phyloP scores from a whole-genome alignment of 163 green algal species.

The Volvox carteri region DNA sequence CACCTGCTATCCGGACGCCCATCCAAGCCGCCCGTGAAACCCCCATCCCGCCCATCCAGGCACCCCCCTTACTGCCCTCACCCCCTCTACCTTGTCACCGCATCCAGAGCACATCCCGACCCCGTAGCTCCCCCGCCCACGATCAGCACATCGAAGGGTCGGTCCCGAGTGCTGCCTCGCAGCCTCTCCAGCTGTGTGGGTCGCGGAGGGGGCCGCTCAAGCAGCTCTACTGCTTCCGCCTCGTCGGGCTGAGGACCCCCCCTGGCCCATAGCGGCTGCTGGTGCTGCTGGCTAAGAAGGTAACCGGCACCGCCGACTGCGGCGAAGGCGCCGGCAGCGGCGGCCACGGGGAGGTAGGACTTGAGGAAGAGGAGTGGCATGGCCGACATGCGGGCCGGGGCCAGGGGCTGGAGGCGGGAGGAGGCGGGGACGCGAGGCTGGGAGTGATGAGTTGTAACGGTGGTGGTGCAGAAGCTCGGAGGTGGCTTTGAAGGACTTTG shows the following conservation, averaged over 20 bases:
- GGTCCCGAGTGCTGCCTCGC: slow-evolving; percentile 49
- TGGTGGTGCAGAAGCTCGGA: no score
- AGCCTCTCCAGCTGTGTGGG: slow-evolving; percentile 70
- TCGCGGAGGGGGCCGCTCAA: slow-evolving; percentile 21
- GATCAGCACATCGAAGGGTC: slow-evolving; percentile 92
- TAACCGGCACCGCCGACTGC: slow-evolving; percentile 41
- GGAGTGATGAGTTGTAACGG: not conserved
- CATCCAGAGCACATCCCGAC: slow-evolving; percentile 93
- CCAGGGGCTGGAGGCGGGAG: not conserved
- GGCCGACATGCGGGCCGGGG: no score
- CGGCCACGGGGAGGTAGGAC: slow-evolving; percentile 21
- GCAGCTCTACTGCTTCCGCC: slow-evolving; percentile 11
- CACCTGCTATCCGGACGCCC: no score
- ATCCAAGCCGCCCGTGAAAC: no score
- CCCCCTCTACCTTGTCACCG: slow-evolving; percentile 81
- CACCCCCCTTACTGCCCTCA: no score
- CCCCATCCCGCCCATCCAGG: no score
- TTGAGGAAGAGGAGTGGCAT: slow-evolving; percentile 36
- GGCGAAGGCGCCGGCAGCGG: slow-evolving; percentile 39
- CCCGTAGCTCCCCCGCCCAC: slow-evolving; percentile 97
- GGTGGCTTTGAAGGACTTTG: no score
- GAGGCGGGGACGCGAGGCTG: not conserved
- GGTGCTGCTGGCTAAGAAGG: slow-evolving; percentile 36
- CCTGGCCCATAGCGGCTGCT: not conserved
- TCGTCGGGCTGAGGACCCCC: not conserved